These are phyloP conservation scores for Plantago ovata DNA, from an alignment of 257 asterid genomes.

Conservation along the genomic window DNA sequence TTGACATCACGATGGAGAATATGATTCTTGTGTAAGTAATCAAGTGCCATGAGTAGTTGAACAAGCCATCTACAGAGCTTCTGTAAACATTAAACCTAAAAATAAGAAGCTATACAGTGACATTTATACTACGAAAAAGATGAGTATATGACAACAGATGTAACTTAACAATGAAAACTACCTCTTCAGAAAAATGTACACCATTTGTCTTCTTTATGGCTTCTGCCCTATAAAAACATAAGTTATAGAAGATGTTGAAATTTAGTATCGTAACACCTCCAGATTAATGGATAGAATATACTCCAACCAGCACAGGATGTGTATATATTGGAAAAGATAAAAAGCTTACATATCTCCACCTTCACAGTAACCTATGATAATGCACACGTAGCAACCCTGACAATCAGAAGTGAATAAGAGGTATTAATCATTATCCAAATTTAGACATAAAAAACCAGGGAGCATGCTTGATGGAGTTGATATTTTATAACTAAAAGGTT, in stretches of 20 bases:
- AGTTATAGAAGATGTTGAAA: conserved; percentile 18
- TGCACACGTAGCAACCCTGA: conserved; percentile 98
- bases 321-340: conserved; percentile 2
- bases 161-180: conserved; percentile 18
- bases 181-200: conserved; percentile 79
- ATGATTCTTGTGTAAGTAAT: conserved; percentile 76
- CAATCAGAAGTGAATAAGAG: conserved; percentile 13
- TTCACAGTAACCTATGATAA: conserved; percentile 88
- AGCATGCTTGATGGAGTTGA: too few relatives aligned
- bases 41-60: conserved; percentile 89
- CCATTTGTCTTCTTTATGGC: conserved; percentile 73
- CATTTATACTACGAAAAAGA: not conserved
- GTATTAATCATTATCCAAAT: conserved; percentile 4
- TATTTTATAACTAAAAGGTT: too few relatives aligned
- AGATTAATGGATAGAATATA: conserved; percentile 5
- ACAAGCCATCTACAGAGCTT: conserved; percentile 89
- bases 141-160: not conserved
- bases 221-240: conserved; percentile 62
- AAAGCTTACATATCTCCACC: conserved; percentile 91
- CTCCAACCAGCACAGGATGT: conserved; percentile 3
- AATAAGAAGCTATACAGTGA: conserved; percentile 20
- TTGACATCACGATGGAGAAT: conserved; percentile 96
- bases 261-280: conserved; percentile 7
- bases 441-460: too few relatives aligned
- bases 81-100: conserved; percentile 33